Evolutionary conservation across 1,284 basidiomycete genomes (phyloP).

Genomic region (Malassezia obtusa): DNA sequence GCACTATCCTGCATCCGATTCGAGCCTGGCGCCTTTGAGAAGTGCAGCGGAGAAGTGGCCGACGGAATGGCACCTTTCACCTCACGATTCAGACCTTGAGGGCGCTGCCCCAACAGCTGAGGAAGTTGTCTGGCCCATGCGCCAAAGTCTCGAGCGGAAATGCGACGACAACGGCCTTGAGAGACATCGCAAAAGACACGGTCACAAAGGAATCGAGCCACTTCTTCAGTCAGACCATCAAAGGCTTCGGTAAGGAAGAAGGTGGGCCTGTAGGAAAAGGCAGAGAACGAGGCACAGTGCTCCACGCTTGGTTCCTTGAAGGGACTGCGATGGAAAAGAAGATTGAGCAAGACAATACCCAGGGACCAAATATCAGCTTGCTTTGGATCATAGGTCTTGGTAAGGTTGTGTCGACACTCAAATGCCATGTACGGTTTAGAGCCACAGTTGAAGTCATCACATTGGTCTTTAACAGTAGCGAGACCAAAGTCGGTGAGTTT

Average conservation of each 20-base stretch:
- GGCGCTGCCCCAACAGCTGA: neutral
- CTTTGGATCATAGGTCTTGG: constrained; percentile 80
- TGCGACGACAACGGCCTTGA: neutral
- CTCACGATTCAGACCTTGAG: neutral
- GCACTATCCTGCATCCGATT: neutral
- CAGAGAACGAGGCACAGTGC: constrained; percentile 65
- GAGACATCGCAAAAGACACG: constrained; percentile 73
- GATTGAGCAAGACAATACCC: constrained; percentile 95
- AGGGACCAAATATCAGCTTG: constrained; percentile 98
- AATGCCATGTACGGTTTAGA: constrained; percentile 99
- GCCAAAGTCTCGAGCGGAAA: constrained; percentile 6
- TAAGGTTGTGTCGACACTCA: constrained; percentile 94
- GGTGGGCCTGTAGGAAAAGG: constrained; percentile 69
- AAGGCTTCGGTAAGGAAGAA: constrained; percentile 81
- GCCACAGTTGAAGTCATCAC: constrained; percentile 94
- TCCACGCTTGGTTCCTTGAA: constrained; percentile 84
- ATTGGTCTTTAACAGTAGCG: constrained; percentile 75
- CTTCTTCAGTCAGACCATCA: constrained; percentile 74
- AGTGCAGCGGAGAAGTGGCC: neutral
- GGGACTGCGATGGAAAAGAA: constrained; percentile 96
- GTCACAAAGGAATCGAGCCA: constrained; percentile 75
- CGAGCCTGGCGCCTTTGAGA: neutral
- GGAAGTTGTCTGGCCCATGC: constrained; percentile 7
- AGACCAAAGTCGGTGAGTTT: constrained; percentile 97
- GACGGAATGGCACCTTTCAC: neutral